Evolutionary conservation across 805 yeast species (phyloP).

Genomic region (Teunomyces kruisii): DNA sequence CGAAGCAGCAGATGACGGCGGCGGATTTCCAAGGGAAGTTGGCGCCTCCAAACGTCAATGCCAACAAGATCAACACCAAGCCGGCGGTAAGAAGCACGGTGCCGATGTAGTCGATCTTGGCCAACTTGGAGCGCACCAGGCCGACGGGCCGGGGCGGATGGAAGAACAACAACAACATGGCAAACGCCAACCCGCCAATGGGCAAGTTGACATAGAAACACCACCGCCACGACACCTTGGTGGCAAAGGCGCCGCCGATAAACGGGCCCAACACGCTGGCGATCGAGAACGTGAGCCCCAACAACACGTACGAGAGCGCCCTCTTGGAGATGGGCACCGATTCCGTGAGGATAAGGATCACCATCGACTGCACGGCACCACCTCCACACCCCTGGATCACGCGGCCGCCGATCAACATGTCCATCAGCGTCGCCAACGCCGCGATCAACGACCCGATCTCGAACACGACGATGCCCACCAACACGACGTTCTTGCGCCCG

Average conservation of each 20-base stretch:
- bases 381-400: conserved; percentile 72
- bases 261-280: conserved; percentile 62
- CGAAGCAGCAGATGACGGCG: conserved; percentile 49
- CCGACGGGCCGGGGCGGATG: conserved; percentile 49
- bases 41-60: conserved; percentile 55
- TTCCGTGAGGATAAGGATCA: conserved; percentile 58
- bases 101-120: conserved; percentile 50
- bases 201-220: conserved; percentile 72
- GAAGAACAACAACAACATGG: conserved; percentile 38
- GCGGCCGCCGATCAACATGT: conserved; percentile 68
- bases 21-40: conserved; percentile 55
- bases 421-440: conserved; percentile 56
- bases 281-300: conserved; percentile 46
- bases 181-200: conserved; percentile 53
- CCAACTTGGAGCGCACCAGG: conserved; percentile 34
- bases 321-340: conserved; percentile 44
- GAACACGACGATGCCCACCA: conserved; percentile 51
- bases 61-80: conserved; percentile 46
- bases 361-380: conserved; percentile 61
- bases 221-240: conserved; percentile 71
- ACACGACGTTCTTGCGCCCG: conserved; percentile 54
- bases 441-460: conserved; percentile 61
- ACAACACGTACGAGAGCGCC: conserved; percentile 36
- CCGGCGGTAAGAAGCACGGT: conserved; percentile 43
- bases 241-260: conserved; percentile 64